Evolutionary conservation across 306 rosid genomes (phyloP).

Genomic region (Medicago lupulina): DNA sequence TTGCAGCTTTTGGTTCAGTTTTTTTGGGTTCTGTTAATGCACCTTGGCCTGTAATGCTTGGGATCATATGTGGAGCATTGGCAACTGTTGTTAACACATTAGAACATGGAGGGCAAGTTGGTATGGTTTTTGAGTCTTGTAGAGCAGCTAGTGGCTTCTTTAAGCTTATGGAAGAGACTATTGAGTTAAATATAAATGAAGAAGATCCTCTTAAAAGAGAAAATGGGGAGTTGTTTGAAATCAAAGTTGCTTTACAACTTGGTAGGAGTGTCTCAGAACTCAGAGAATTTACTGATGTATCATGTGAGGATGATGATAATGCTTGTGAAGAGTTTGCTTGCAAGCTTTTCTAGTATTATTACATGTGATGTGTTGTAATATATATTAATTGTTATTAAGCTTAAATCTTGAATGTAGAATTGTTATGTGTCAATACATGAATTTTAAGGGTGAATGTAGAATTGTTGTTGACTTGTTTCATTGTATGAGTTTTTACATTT

Average conservation of each 20-base stretch:
- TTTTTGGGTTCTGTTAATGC: constrained; percentile 46
- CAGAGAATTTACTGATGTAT: constrained; percentile 53
- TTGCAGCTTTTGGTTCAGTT: constrained; percentile 65
- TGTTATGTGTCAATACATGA: not conserved
- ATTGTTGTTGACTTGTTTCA: too few species aligned
- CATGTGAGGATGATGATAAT: constrained; percentile 22
- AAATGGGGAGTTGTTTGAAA: constrained; percentile 67
- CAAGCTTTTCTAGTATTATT: constrained; percentile 63
- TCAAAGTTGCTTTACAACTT: constrained; percentile 67
- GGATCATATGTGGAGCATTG: constrained; percentile 66
- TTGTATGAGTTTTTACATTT: too few species aligned
- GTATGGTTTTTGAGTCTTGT: constrained; percentile 86
- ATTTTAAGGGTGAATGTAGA: not conserved
- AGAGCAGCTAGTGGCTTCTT: constrained; percentile 62
- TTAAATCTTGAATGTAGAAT: not conserved
- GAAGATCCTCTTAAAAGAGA: constrained; percentile 59
- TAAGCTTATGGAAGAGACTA: constrained; percentile 68
- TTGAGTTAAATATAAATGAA: constrained; percentile 55
- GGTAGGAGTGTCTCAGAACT: constrained; percentile 72
- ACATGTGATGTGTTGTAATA: not conserved
- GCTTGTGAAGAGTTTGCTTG: constrained; percentile 62
- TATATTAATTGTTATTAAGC: too few species aligned
- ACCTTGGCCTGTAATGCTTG: constrained; percentile 59
- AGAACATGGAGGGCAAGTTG: constrained; percentile 87
- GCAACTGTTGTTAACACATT: constrained; percentile 67